These are phyloP conservation scores for Stachybotrys chartarum DNA, from an alignment of 2,329 filamentous ascomycete species.

Conservation along the genomic window DNA sequence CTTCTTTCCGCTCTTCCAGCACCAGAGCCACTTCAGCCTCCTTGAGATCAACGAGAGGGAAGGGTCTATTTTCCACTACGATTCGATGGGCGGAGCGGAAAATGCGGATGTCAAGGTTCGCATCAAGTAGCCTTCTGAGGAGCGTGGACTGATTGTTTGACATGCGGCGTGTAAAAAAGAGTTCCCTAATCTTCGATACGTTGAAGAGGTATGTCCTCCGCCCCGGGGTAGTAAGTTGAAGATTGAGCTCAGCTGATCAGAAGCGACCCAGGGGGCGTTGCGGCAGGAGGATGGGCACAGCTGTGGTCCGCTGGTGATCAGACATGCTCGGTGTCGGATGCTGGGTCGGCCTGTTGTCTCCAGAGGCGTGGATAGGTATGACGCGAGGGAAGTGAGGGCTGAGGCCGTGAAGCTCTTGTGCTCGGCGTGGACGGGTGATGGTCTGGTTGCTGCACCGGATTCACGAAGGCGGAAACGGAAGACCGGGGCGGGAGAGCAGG, in stretches of 20 bases:
- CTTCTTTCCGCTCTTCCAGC: constrained; percentile 3
- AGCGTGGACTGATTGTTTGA: neutral
- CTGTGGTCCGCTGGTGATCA: constrained; percentile 2
- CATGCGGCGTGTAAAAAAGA: neutral
- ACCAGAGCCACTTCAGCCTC: constrained; percentile 5
- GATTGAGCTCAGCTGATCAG: no score
- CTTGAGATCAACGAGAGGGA: constrained; percentile 3
- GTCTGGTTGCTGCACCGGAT: neutral
- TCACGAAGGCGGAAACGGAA: neutral
- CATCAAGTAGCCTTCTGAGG: neutral
- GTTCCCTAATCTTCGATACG: constrained; percentile 2
- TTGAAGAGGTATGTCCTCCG: constrained; percentile 1
- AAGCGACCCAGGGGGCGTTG: constrained; percentile 1
- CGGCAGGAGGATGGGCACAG: constrained; percentile 2
- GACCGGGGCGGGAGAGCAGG: neutral
- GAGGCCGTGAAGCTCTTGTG: neutral
- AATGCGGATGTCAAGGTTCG: constrained; percentile 1
- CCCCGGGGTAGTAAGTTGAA: no score
- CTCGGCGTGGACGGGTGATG: neutral
- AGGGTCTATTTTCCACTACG: constrained; percentile 3
- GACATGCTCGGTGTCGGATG: constrained; percentile 2
- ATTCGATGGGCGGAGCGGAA: neutral
- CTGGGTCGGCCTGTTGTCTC: neutral
- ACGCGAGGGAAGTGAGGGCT: neutral
- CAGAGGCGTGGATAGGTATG: neutral